phyloP scores from a whole-genome alignment of 2,329 filamentous ascomycete species.

The Colletotrichum euphorbiae region DNA sequence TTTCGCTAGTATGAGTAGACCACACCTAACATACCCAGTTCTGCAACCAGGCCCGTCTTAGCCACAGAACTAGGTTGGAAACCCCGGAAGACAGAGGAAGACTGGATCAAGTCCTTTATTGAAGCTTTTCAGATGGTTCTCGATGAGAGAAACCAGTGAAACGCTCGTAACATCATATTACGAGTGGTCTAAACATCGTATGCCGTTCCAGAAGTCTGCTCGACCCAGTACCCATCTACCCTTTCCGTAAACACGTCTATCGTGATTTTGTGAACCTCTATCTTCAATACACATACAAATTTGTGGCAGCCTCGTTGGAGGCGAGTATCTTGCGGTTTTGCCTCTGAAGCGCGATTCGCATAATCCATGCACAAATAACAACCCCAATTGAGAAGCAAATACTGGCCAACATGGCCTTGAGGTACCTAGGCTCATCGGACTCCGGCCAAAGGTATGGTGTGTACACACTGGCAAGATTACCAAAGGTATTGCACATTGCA shows the following conservation, averaged over 20 bases:
- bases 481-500: too few relatives aligned
- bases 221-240: not conserved
- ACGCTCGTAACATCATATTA: too few relatives aligned
- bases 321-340: constrained; percentile 49
- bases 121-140: constrained; percentile 36
- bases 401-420: constrained; percentile 43
- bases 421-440: too few relatives aligned
- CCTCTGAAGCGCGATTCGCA: constrained; percentile 49
- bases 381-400: constrained; percentile 48
- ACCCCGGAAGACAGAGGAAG: constrained; percentile 46
- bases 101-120: constrained; percentile 43
- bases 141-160: not conserved
- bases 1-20: too few relatives aligned
- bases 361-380: constrained; percentile 51
- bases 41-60: constrained; percentile 43
- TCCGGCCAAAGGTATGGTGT: too few relatives aligned
- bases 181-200: not conserved
- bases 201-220: not conserved
- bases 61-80: constrained; percentile 48
- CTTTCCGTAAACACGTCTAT: not conserved
- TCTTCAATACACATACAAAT: constrained; percentile 47
- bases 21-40: not conserved
- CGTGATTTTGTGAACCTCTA: not conserved
- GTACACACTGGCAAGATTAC: too few relatives aligned
- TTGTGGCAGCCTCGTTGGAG: constrained; percentile 41